Evolutionary conservation across 495 filamentous ascomycete genomes (phyloP).

Genomic region (Pseudomonodictys pantanalensis): DNA sequence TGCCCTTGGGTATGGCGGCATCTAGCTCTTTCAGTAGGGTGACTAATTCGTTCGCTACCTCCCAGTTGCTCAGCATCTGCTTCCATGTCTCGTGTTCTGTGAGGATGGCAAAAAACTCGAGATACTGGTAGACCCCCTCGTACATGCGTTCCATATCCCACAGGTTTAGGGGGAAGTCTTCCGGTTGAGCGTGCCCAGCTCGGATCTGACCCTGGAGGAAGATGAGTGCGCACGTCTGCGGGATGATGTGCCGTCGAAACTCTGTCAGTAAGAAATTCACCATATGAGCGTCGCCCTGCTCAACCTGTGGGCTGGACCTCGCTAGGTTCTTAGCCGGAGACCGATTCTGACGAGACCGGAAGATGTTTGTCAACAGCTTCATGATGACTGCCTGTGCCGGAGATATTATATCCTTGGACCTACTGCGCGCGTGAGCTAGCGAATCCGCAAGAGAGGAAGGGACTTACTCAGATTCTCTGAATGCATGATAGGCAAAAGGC

Average conservation of each 20-base stretch:
- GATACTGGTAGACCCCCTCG: constrained; percentile 85
- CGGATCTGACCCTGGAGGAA: constrained; percentile 89
- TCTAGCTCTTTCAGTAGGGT: constrained; percentile 83
- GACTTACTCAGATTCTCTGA: constrained; percentile 58
- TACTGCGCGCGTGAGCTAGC: constrained; percentile 17
- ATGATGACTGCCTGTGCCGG: constrained; percentile 90
- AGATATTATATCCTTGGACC: constrained; percentile 88
- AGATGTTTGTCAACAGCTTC: constrained; percentile 83
- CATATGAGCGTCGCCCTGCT: constrained; percentile 55
- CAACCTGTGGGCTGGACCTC: constrained; percentile 5
- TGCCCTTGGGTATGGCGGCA: constrained; percentile 71
- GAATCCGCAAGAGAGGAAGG: neutral
- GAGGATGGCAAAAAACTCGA: constrained; percentile 90
- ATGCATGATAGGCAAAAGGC: constrained; percentile 84
- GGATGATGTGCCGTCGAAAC: constrained; percentile 86
- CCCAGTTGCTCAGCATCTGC: constrained; percentile 77
- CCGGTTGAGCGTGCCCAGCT: constrained; percentile 57
- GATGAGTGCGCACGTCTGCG: constrained; percentile 88
- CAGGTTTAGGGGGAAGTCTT: constrained; percentile 88
- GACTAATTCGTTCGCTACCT: constrained; percentile 78
- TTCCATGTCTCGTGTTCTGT: constrained; percentile 61
- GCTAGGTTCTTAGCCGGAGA: neutral
- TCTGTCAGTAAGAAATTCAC: constrained; percentile 89
- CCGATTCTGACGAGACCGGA: constrained; percentile 55
- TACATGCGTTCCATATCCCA: constrained; percentile 96